Base-by-base conservation (phyloP, 345 rosid species). In the Gossypium stocksii region DNA sequence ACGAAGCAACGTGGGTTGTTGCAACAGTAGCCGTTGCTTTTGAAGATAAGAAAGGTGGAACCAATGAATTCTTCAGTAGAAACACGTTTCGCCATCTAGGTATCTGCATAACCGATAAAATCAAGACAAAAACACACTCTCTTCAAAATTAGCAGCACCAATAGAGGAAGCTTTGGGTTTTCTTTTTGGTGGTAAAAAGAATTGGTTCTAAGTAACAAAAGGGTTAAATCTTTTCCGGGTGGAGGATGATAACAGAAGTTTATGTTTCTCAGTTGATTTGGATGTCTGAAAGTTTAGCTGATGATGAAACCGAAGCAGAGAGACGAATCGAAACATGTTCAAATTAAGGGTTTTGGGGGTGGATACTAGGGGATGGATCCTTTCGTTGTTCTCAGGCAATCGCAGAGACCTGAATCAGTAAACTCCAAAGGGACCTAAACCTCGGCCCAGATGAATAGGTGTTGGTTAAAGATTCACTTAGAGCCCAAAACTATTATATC, bases 81-180 rank as follows among this genome's bases (percentile, higher is more conserved):
- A 82, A 43, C 72, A 81, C 46, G 78, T 83, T 85, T 77, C 86
- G 75, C 85, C 89, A 87, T 87, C 86, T 81, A 82, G 91, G 84
- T 70, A 85, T 27, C 78, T 71, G 85, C 89, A 86, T 84, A 66
- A 74, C 80, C 74, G 77, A 81, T 14, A 17, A 71, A 75, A 62
- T 58, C 64, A 20, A 54, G 19, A 11, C 9, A 52, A 64, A 38
- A 9, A 20, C 16, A 22, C n/a, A 43, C 41, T 25, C 44, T 29
- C 38, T 34, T 34, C 58, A 68, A 34, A 34, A 34, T 34, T 34
- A 34, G 41, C 41, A 34, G 41, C 41, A 34, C 41, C 41, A 34
- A 34, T 34, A 69, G 8, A 67, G 13, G 58, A 51, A 29, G 7
- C 22, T 67, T 43, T 49, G 41, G 22, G 59, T 3, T 48, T 48